Base-by-base conservation (phyloP, 768 basidiomycete genomes). In the Mycena haematopus region DNA sequence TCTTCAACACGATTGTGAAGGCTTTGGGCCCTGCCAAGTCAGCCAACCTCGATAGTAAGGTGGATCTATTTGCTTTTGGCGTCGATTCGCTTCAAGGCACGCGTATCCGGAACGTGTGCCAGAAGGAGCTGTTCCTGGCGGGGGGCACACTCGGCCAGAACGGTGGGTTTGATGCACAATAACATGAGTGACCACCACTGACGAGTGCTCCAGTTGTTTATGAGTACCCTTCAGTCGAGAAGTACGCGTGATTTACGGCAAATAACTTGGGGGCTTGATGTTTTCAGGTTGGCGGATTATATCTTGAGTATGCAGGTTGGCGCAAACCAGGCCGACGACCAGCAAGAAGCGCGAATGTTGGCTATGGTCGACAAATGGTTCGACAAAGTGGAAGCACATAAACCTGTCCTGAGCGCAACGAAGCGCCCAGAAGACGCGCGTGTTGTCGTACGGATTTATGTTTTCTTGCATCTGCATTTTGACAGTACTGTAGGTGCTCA, bases 1-100 rank as follows among this genome's bases (percentile, higher is more conserved):
- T 81, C 51, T 63, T 71, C 22, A 65, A 75, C n/a, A 71, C 73
- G 10, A 77, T 80, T 54, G 61, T 67, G 8, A 74, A 71, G 9
- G 74, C 76, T 10, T 65, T 80, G 5, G 79, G 80, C 17, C 70
- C 73, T 29, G 51, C 22, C 10, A 75, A 74, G 38, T 65, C 74
- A 10, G 60, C 62, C 17, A 70, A 71, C 17, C 62, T 81, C 17
- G 68, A 70, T 35, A 68, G 68, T 62, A 60, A 73, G n/a, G 77
- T 76, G 25, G 83, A 84, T 56, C 52, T 81, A 29, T 81, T 80
- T 42, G 68, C 78, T 0, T 84, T 80, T 50, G 86, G 86, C 25
- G 75, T 87, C 31, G 83, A 87, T 68, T 84, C 84, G 11, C 66
- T 86, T 22, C 80, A 84, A 60, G 82, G 81, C 13, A 80, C 80